phyloP scores from a whole-genome alignment of 768 basidiomycete genomes.

The Scleroderma bovista region DNA sequence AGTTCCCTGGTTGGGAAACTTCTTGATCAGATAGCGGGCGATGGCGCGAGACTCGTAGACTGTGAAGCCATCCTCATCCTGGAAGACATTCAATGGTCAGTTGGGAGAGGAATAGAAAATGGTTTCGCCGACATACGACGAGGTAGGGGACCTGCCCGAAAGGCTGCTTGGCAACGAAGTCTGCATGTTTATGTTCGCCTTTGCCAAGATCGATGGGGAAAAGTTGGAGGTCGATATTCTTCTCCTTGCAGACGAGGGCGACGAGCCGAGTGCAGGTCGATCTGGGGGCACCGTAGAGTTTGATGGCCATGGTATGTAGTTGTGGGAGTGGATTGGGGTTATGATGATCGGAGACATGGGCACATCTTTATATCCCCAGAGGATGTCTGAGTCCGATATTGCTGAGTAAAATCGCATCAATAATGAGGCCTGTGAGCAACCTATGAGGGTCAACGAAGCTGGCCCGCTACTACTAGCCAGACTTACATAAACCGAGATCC shows the following conservation, averaged over 20 bases:
- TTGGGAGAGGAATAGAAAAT: background rate
- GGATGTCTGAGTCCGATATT: no score
- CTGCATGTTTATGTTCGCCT: conserved; percentile 41
- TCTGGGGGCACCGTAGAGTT: conserved; percentile 25
- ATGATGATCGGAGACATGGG: background rate
- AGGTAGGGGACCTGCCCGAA: conserved; percentile 50
- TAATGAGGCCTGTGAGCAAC: no score
- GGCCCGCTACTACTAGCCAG: no score
- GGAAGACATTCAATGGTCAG: no score
- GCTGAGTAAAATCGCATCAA: no score
- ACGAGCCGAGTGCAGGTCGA: conserved; percentile 52
- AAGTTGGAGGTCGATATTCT: conserved; percentile 50
- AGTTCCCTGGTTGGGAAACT: conserved; percentile 48
- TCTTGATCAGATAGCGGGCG: conserved; percentile 49
- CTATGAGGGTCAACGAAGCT: no score
- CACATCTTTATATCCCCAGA: background rate
- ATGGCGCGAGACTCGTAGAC: conserved; percentile 63
- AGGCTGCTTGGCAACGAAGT: conserved; percentile 47
- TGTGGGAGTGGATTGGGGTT: no score
- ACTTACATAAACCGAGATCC: no score
- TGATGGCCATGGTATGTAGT: conserved; percentile 31
- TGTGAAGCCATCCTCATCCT: conserved; percentile 59
- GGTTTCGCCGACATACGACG: conserved; percentile 7
- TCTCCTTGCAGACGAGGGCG: conserved; percentile 47
- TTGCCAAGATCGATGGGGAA: conserved; percentile 37